These are phyloP conservation scores for Cyclotella kingstonii DNA, from an alignment of 108 stramenopile genomes.

Conservation along the genomic window DNA sequence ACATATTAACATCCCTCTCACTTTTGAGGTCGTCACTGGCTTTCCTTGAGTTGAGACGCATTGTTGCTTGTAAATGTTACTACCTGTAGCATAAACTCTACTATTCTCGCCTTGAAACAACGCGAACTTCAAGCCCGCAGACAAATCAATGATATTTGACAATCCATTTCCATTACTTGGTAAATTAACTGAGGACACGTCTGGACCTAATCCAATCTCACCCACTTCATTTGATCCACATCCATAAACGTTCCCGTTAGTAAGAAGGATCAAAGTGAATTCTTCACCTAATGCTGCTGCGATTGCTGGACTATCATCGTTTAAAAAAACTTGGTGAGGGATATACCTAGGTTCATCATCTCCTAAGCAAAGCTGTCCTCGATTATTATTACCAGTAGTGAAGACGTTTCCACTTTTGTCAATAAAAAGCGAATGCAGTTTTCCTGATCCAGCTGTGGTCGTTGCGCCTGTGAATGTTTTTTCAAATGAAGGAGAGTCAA, in stretches of 20 bases:
- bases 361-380: constrained; percentile 26
- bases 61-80: constrained; percentile 41
- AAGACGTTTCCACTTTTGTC: constrained; percentile 20
- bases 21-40: constrained; percentile 11
- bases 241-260: constrained; percentile 29
- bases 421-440: constrained; percentile 25
- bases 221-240: constrained; percentile 48
- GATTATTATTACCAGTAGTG: constrained; percentile 14
- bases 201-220: constrained; percentile 39
- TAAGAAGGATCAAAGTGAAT: constrained; percentile 27
- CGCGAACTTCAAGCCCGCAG: constrained; percentile 39
- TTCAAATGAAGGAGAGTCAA: constrained; percentile 7
- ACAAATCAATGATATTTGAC: constrained; percentile 15
- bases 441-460: constrained; percentile 20
- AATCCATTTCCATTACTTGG: constrained; percentile 23
- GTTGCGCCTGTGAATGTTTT: constrained; percentile 17
- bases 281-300: constrained; percentile 33
- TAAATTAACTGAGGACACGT: constrained; percentile 1
- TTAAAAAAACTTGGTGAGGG: constrained; percentile 15
- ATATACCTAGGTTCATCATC: constrained; percentile 4
- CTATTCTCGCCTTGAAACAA: constrained; percentile 16
- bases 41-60: constrained; percentile 39
- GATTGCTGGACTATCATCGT: constrained; percentile 3
- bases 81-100: constrained; percentile 31
- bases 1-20: too few relatives aligned